phyloP scores from a whole-genome alignment of 345 rosid genomes.

The Heritiera littoralis region DNA sequence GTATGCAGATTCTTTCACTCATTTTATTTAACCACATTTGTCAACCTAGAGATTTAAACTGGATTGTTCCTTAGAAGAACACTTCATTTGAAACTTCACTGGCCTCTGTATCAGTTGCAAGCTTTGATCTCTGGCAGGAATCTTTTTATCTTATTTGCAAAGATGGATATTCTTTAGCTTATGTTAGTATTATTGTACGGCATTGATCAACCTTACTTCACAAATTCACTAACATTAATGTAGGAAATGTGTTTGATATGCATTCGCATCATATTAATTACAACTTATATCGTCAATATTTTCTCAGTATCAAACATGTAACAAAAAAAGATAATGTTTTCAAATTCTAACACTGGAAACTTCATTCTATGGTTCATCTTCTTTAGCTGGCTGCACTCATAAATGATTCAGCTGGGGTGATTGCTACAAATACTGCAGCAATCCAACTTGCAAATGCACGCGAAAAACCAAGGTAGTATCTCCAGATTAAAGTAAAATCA shows the following conservation, averaged over 20 bases:
- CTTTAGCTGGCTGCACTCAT: constrained; percentile 83
- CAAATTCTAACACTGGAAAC: constrained; percentile 2
- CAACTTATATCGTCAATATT: neutral
- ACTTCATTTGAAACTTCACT: neutral
- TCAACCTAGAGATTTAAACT: neutral
- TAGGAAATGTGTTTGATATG: neutral
- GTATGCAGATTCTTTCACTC: constrained; percentile 34
- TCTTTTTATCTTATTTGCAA: neutral
- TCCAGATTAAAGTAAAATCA: neutral
- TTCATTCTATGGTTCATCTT: constrained; percentile 12
- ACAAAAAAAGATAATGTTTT: neutral
- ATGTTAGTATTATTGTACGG: neutral
- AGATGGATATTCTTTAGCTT: neutral
- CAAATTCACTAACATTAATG: neutral
- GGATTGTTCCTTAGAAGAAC: neutral
- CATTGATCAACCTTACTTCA: neutral
- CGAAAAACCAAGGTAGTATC: constrained; percentile 62
- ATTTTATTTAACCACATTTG: neutral
- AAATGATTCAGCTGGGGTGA: constrained; percentile 86
- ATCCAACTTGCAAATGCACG: constrained; percentile 87
- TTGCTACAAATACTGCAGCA: constrained; percentile 90
- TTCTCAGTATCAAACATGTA: neutral
- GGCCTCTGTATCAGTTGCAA: neutral
- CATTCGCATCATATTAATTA: neutral
- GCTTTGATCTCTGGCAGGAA: neutral